Conservation (phyloP, 805 yeast genomes). For the Starmerella powellii region DNA sequence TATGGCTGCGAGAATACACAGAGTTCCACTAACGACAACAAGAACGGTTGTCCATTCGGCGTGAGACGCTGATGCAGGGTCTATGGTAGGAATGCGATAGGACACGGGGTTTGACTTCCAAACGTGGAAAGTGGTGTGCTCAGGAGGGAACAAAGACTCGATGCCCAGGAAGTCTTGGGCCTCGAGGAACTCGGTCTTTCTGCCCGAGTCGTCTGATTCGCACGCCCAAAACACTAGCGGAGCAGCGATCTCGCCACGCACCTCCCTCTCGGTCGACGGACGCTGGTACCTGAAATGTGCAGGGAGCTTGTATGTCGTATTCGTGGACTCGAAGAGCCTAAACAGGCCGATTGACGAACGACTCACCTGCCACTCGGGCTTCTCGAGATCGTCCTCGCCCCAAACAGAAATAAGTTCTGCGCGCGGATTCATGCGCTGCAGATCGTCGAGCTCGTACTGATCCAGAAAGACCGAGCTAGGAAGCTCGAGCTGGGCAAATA, state of each 20-base stretch:
- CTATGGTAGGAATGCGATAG: constrained; percentile 37
- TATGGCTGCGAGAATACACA: constrained; percentile 26
- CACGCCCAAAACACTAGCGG: constrained; percentile 45
- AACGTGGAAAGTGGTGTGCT: constrained; percentile 35
- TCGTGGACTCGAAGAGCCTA: constrained; percentile 21
- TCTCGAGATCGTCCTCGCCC: constrained; percentile 49
- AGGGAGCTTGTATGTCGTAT: constrained; percentile 30
- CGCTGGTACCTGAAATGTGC: constrained; percentile 42
- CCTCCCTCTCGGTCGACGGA: constrained; percentile 28
- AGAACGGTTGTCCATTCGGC: constrained; percentile 32
- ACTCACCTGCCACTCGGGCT: constrained; percentile 39
- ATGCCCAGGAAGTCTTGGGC: constrained; percentile 30
- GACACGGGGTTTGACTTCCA: constrained; percentile 22
- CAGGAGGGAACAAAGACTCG: constrained; percentile 36
- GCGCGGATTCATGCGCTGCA: constrained; percentile 22
- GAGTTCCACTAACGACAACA: constrained; percentile 29
- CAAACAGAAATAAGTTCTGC: constrained; percentile 33
- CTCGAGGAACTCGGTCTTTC: constrained; percentile 7
- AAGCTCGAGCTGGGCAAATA: constrained; percentile 35
- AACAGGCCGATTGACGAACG: constrained; percentile 34
- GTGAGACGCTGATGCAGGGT: constrained; percentile 24
- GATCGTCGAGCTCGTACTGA: constrained; percentile 38
- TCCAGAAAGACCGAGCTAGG: constrained; percentile 43
- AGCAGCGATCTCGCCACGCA: constrained; percentile 25
- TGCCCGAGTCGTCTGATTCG: constrained; percentile 27